Percentiles rank a stretch among this genome's conserved stretches.
phyloP scores from a whole-genome alignment of 2,329 filamentous ascomycete species.

The Nothomitra cinnamomea region DNA sequence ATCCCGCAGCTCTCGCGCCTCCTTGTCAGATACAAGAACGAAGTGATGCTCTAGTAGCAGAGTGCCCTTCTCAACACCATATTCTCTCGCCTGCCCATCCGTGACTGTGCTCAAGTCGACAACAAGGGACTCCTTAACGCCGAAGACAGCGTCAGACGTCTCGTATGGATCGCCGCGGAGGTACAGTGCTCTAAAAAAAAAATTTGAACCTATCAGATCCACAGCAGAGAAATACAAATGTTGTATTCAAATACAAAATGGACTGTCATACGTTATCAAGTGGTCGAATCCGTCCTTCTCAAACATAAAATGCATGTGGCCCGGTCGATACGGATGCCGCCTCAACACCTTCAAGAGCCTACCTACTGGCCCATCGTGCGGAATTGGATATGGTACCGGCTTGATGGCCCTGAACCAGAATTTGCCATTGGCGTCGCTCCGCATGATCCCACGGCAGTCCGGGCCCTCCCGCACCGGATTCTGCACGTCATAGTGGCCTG shows the following conservation, averaged over 20 bases:
- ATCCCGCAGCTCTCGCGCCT: conserved; percentile 49
- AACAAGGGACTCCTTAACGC: conserved; percentile 67
- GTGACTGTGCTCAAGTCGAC: conserved; percentile 42
- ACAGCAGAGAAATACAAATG: too few relatives aligned
- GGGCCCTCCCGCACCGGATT: conserved; percentile 45
- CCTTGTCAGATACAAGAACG: conserved; percentile 53
- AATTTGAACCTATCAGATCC: too few relatives aligned
- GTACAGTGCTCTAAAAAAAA: conserved; percentile 46
- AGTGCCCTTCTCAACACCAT: conserved; percentile 45
- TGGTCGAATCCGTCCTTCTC: conserved; percentile 55
- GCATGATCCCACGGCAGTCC: conserved; percentile 56
- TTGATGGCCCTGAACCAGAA: conserved; percentile 81
- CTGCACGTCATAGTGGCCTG: conserved; percentile 72
- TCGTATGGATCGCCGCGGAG: conserved; percentile 65
- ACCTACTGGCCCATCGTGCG: conserved; percentile 69
- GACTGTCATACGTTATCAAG: conserved; percentile 52
- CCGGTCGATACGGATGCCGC: conserved; percentile 63
- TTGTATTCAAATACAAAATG: not conserved
- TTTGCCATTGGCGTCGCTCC: conserved; percentile 49
- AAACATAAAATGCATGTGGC: conserved; percentile 83
- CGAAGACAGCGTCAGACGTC: conserved; percentile 70
- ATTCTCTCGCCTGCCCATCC: conserved; percentile 37
- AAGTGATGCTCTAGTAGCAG: conserved; percentile 58
- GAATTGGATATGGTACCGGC: conserved; percentile 74
- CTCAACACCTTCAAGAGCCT: conserved; percentile 45